A percentile compares a stretch with the other conserved stretches of the same genome.
Evolutionary conservation across 192 early-diverging fungal genomes (phyloP).

Genomic region (Spinellus fusiger): DNA sequence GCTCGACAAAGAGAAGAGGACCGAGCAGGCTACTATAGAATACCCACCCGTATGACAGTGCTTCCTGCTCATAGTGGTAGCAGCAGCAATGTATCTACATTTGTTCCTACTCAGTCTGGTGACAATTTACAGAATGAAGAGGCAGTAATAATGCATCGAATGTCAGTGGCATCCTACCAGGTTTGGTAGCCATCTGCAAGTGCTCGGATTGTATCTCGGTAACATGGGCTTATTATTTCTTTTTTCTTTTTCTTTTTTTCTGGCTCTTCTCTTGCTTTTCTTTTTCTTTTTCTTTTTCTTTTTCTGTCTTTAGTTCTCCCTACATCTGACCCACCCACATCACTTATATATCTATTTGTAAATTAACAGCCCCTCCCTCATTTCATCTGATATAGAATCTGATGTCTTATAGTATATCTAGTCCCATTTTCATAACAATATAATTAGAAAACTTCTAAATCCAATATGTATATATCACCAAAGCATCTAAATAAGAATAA

Average conservation of each 20-base stretch:
- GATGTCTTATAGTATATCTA: no score
- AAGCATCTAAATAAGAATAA: no score
- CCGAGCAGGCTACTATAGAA: conserved; percentile 7
- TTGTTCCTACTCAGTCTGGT: neutral
- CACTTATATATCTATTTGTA: neutral
- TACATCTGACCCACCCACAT: neutral
- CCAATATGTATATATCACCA: no score
- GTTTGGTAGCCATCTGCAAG: conserved; percentile 5
- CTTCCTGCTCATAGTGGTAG: neutral
- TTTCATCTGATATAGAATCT: no score
- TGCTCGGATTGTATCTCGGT: neutral
- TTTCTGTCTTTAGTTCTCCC: neutral
- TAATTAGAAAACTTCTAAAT: no score
- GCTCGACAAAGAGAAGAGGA: conserved; percentile 11
- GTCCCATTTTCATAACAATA: no score
- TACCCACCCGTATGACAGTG: neutral
- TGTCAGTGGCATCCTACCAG: conserved; percentile 13
- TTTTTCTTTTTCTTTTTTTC: neutral
- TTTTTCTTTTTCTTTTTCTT: neutral
- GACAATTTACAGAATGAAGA: conserved; percentile 8
- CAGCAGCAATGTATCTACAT: neutral
- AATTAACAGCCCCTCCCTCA: no score
- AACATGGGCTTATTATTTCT: neutral
- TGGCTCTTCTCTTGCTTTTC: neutral
- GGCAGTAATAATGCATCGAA: conserved; percentile 1